Evolutionary conservation across 352 stramenopile genomes (phyloP).

Genomic region (Pythium guiyangense): DNA sequence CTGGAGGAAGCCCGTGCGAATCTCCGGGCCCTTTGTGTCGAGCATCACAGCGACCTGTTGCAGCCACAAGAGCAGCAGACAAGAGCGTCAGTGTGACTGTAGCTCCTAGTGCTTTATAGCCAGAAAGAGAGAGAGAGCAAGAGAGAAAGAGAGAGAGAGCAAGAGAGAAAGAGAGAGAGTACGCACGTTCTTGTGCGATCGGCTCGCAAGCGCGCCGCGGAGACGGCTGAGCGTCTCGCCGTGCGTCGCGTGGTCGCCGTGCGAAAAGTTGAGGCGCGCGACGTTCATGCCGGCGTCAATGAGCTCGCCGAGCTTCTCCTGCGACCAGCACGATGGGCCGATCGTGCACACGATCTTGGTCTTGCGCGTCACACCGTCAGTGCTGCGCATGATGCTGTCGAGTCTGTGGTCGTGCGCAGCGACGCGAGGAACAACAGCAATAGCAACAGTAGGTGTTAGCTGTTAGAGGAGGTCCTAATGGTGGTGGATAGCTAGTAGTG

Average conservation of each 20-base stretch:
- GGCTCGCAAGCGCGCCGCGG: slow-evolving; percentile 48
- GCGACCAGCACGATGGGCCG: slow-evolving; percentile 89
- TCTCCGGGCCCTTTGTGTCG: too few species aligned
- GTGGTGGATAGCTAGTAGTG: neutral
- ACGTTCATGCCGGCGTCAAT: slow-evolving; percentile 94
- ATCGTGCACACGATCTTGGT: slow-evolving; percentile 92
- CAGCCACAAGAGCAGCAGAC: neutral
- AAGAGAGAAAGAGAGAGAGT: neutral
- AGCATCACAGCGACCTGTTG: slow-evolving; percentile 87
- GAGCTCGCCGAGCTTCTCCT: slow-evolving; percentile 89
- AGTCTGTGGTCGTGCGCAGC: too few species aligned
- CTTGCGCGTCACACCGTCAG: slow-evolving; percentile 57
- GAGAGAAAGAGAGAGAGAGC: neutral
- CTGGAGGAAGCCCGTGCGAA: slow-evolving; percentile 83
- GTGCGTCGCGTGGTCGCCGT: slow-evolving; percentile 93
- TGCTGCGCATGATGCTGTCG: slow-evolving; percentile 48
- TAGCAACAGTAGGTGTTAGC: too few species aligned
- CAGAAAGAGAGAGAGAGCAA: too few species aligned
- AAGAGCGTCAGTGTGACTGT: neutral
- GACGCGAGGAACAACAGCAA: too few species aligned
- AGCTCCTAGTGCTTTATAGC: too few species aligned
- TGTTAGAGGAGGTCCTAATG: too few species aligned
- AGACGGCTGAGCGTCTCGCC: slow-evolving; percentile 63
- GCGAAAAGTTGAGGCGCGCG: slow-evolving; percentile 98
- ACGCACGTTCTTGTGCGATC: slow-evolving; percentile 65